Base-by-base conservation (phyloP, 768 basidiomycete species). In the Tubosaeta brunneosetosa region DNA sequence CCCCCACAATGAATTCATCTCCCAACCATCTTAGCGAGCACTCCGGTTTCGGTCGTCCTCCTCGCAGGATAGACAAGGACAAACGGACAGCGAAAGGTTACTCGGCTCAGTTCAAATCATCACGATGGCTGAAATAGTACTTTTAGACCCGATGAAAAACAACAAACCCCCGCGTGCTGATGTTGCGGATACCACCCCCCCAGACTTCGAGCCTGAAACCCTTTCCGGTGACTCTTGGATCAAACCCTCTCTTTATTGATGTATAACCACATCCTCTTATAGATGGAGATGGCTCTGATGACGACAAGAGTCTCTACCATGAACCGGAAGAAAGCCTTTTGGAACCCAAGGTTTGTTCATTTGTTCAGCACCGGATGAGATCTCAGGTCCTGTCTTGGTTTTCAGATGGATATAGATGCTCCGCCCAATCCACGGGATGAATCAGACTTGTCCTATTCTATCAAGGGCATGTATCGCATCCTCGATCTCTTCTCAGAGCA, bases 401-500 rank as follows among this genome's bases (percentile, higher is more conserved):
- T 32, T 16, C 44, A 68, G 65, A 66, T 59, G 52, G 57, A 58
- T 40, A n/a, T 56, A 14, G 57, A 64, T 8, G 6, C 3, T 9
- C 40, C 22, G 22, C 49, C 10, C 9, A 9, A 6, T 29, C 29
- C 6, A 29, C 29, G 29, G 3, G 56, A 64, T 34, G 55, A 42
- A 34, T 29, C 45, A 11, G 69, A 71, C 31, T 42, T 69, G 45
- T 53, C 55, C 10, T 47, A 46, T 49, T 70, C 61, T 3, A 66
- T 82, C 57, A 65, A 67, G 44, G 77, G 75, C 17, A 29, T 29
- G 6, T 29, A 29, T 29, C 29, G 29, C 29, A 29, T 29, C 29
- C 29, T 29, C 29, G 29, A 29, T 9, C 29, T 29, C 29, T 29
- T 29, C 9, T 29, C 29, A 9, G 29, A 29, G 29, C 29, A 29